A percentile compares a stretch with the other conserved stretches of the same genome.
Evolutionary conservation across 805 yeast genomes (phyloP).

Genomic region (Schizosaccharomyces osmophilus): DNA sequence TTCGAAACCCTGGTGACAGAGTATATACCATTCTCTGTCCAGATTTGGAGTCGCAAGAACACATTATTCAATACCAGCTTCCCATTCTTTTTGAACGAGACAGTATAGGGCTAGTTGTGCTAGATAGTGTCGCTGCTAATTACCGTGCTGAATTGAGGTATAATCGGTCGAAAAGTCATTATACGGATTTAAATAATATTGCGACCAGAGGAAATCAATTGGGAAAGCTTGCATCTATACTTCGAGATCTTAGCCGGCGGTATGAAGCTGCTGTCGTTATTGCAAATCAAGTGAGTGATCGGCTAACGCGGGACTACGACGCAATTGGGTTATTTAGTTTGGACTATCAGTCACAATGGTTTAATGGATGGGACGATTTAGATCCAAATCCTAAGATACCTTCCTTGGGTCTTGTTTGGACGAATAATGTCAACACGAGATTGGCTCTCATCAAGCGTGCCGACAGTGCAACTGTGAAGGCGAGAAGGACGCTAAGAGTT

Average conservation of each 20-base stretch:
- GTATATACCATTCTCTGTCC: slow-evolving; percentile 33
- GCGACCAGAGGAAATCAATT: slow-evolving; percentile 13
- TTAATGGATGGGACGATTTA: slow-evolving; percentile 42
- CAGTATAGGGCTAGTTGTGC: slow-evolving; percentile 30
- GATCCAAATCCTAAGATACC: slow-evolving; percentile 5
- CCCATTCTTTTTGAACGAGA: slow-evolving; percentile 27
- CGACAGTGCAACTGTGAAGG: background rate
- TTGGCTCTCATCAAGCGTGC: background rate
- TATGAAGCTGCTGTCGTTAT: slow-evolving; percentile 37
- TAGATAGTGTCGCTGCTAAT: slow-evolving; percentile 62
- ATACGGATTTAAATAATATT: slow-evolving; percentile 19
- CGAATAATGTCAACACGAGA: background rate
- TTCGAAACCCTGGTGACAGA: slow-evolving; percentile 14
- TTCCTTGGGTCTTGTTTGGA: background rate
- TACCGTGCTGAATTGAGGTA: slow-evolving; percentile 28
- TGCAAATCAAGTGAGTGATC: slow-evolving; percentile 59
- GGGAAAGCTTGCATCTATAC: slow-evolving; percentile 19
- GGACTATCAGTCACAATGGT: slow-evolving; percentile 48
- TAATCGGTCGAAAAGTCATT: slow-evolving; percentile 1
- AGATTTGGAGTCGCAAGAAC: slow-evolving; percentile 52
- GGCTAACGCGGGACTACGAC: slow-evolving; percentile 7
- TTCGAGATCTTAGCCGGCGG: slow-evolving; percentile 25
- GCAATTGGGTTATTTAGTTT: slow-evolving; percentile 16
- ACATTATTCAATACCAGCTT: slow-evolving; percentile 41
- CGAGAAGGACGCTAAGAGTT: background rate